These are phyloP conservation scores for Mitragyna speciosa DNA, from an alignment of 257 asterid genomes.

Conservation along the genomic window DNA sequence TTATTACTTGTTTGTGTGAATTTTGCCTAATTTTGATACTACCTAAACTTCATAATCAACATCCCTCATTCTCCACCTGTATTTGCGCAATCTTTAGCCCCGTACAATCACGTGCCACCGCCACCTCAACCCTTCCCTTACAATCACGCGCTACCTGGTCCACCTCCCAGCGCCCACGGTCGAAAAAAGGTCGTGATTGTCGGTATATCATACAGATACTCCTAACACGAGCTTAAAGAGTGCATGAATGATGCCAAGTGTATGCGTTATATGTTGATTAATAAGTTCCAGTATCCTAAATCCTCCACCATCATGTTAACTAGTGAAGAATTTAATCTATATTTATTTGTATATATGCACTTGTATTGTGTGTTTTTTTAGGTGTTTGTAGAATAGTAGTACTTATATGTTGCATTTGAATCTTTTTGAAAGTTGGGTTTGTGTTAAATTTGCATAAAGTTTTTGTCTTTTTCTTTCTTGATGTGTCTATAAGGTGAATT, in stretches of 20 bases:
- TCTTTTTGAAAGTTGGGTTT: background rate
- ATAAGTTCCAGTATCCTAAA: conserved; percentile 81
- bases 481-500: background rate
- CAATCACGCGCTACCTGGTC: conserved; percentile 67
- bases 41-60: too few species aligned
- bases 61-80: conserved; percentile 39
- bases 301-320: conserved; percentile 86
- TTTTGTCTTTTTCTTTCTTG: background rate
- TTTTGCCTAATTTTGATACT: too few species aligned
- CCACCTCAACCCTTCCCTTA: conserved; percentile 57
- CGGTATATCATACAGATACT: conserved; percentile 72
- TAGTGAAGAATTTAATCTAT: conserved; percentile 39
- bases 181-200: conserved; percentile 88
- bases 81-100: conserved; percentile 10
- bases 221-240: conserved; percentile 90
- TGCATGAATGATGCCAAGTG: conserved; percentile 97
- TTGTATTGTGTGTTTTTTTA: background rate
- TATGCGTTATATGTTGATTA: conserved; percentile 68
- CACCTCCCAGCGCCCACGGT: conserved; percentile 78
- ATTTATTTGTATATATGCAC: background rate
- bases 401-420: background rate
- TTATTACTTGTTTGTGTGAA: too few species aligned
- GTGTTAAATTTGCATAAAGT: background rate
- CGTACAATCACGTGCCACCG: conserved; percentile 23
- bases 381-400: background rate